Percentiles rank a stretch among this genome's conserved stretches.
Evolutionary conservation across 2,329 filamentous ascomycete species (phyloP).

Genomic region (Fusarium sp.): DNA sequence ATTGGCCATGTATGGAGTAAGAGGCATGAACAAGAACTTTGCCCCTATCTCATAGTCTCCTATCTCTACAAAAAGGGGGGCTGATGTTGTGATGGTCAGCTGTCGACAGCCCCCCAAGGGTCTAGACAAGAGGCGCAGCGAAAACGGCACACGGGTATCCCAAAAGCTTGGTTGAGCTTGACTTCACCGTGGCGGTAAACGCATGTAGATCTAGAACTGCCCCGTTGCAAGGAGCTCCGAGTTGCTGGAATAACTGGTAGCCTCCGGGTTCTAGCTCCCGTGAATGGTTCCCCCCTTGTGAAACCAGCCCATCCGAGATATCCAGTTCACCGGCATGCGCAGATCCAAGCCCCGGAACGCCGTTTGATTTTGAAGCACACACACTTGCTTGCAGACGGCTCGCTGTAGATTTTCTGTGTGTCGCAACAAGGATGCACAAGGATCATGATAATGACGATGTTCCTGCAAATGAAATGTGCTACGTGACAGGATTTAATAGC

Average conservation of each 20-base stretch:
- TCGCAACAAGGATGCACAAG: neutral
- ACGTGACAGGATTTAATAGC: neutral
- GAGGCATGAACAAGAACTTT: neutral
- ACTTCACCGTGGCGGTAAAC: conserved; percentile 25
- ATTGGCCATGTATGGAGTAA: neutral
- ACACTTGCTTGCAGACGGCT: neutral
- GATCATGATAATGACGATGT: conserved; percentile 9
- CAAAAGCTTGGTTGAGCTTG: conserved; percentile 11
- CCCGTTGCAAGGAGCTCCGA: neutral
- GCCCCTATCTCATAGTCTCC: neutral
- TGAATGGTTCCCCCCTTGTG: neutral
- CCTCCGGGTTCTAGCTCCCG: neutral
- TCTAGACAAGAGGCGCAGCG: conserved; percentile 28
- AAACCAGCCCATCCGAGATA: conserved; percentile 12
- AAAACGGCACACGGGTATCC: neutral
- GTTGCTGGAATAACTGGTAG: neutral
- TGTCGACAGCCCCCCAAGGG: conserved; percentile 13
- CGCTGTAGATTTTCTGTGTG: neutral
- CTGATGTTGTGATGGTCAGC: conserved; percentile 12
- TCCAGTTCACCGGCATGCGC: neutral
- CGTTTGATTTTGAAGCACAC: neutral
- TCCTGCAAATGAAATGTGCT: conserved; percentile 22
- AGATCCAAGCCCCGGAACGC: neutral
- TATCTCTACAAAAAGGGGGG: neutral
- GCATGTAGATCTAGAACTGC: conserved; percentile 1